Conservation (phyloP, 208 protist genomes). For the Leishmania braziliensis region DNA sequence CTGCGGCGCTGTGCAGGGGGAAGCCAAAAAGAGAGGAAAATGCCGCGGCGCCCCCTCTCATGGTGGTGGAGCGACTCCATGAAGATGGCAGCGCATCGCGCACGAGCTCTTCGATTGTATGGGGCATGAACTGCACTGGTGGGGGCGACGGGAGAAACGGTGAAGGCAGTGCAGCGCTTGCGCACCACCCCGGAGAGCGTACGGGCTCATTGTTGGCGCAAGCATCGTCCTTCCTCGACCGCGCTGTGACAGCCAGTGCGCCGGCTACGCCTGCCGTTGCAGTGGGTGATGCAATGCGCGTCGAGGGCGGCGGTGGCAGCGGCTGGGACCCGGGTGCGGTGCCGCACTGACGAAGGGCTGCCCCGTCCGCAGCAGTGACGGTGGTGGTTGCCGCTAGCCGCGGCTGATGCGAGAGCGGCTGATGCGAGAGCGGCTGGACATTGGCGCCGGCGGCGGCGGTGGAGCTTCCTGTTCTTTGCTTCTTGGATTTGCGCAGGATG, state of each 20-base stretch:
- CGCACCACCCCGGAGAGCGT: background rate
- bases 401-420: background rate
- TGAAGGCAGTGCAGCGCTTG: background rate
- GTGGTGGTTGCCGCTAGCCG: background rate
- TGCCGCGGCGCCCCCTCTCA: background rate
- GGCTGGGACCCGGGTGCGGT: background rate
- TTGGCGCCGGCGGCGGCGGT: background rate
- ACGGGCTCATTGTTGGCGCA: background rate
- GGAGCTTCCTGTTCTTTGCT: conserved; percentile 2
- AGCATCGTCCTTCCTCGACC: background rate
- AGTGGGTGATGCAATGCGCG: background rate
- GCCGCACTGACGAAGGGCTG: background rate
- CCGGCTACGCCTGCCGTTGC: background rate
- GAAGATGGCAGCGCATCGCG: conserved; percentile 2
- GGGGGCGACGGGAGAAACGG: conserved; percentile 5
- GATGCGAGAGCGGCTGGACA: background rate
- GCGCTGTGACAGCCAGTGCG: background rate
- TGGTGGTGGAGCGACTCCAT: conserved; percentile 6
- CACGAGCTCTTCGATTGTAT: conserved; percentile 25
- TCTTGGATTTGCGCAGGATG: conserved; percentile 28
- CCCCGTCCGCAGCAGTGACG: background rate
- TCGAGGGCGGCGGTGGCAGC: background rate
- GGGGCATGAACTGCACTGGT: conserved; percentile 11
- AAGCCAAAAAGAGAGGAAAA: background rate
- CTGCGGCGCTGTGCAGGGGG: background rate